These are phyloP conservation scores for Apiospora koreana DNA, from an alignment of 2,329 filamentous ascomycete genomes.

Conservation along the genomic window DNA sequence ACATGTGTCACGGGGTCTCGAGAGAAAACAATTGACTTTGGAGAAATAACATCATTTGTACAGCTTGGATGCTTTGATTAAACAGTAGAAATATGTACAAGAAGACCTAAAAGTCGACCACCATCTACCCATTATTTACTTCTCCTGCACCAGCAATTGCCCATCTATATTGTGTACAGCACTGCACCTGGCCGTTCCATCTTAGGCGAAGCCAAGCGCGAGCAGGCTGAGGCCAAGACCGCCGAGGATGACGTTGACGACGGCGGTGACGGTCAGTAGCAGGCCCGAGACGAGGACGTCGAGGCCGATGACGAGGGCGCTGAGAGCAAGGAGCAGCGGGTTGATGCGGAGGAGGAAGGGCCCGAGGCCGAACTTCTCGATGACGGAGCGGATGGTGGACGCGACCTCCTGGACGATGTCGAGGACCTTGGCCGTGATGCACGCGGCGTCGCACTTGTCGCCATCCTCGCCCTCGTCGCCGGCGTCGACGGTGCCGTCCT, in stretches of 20 bases:
- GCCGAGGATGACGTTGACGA: constrained; percentile 2
- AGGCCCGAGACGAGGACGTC: constrained; percentile 7
- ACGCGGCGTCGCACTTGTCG: constrained; percentile 1
- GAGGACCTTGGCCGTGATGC: constrained; percentile 5
- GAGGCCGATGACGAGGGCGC: constrained; percentile 9
- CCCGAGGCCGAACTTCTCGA: constrained; percentile 3
- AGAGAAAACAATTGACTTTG: not conserved
- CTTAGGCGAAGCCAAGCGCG: not conserved
- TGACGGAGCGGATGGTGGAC: constrained; percentile 4
- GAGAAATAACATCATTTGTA: not conserved
- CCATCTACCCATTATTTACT: not conserved
- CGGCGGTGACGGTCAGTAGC: constrained; percentile 6
- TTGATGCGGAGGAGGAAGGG: constrained; percentile 2
- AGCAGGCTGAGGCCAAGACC: constrained; percentile 2
- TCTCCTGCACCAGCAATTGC: not conserved
- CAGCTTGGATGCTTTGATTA: not conserved
- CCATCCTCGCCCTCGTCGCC: not conserved
- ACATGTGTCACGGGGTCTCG: too few relatives aligned
- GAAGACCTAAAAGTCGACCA: not conserved
- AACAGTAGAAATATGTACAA: not conserved
- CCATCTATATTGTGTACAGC: not conserved
- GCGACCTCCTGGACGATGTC: constrained; percentile 8
- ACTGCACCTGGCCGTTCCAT: not conserved
- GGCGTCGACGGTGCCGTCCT: not conserved
- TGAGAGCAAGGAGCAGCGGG: constrained; percentile 6